Percentiles rank a stretch among this genome's conserved stretches.
Evolutionary conservation across 371 early-diverging fungal species (phyloP).

Genomic region (Mortierella sp.): DNA sequence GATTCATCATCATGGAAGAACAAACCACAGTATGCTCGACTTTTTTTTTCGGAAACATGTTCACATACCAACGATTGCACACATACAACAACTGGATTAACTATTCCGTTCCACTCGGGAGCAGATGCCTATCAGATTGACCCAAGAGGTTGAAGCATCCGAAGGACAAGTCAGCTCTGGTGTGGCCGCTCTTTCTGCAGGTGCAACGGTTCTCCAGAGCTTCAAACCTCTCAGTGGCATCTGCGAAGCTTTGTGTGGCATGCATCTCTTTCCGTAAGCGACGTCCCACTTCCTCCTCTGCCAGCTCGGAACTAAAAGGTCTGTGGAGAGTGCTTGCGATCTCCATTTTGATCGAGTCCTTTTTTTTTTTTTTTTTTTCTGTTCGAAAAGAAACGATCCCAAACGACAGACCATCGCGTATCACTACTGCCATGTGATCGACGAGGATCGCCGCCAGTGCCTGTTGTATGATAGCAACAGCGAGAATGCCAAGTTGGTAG

Average conservation of each 20-base stretch:
- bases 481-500: constrained; percentile 57
- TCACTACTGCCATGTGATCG: constrained; percentile 59
- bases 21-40: constrained; percentile 8
- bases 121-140: constrained; percentile 13
- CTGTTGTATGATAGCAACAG: constrained; percentile 58
- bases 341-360: not conserved
- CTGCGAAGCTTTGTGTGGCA: constrained; percentile 33
- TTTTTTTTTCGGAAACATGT: not conserved
- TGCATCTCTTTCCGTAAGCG: constrained; percentile 34
- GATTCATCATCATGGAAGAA: constrained; percentile 23
- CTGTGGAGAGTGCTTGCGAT: no score
- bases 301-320: no score
- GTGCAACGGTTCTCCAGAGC: constrained; percentile 20
- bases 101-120: constrained; percentile 6
- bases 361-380: not conserved
- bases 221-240: constrained; percentile 31
- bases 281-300: not conserved
- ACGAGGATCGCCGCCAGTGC: constrained; percentile 64
- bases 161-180: constrained; percentile 22
- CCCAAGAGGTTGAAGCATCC: constrained; percentile 3
- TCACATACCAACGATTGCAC: not conserved
- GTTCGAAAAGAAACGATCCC: constrained; percentile 42
- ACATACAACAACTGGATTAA: not conserved
- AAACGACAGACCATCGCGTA: constrained; percentile 58
- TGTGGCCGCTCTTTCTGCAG: not conserved